Base-by-base conservation (phyloP, 164 flowering plant genomes). In the Vitis rupestris region DNA sequence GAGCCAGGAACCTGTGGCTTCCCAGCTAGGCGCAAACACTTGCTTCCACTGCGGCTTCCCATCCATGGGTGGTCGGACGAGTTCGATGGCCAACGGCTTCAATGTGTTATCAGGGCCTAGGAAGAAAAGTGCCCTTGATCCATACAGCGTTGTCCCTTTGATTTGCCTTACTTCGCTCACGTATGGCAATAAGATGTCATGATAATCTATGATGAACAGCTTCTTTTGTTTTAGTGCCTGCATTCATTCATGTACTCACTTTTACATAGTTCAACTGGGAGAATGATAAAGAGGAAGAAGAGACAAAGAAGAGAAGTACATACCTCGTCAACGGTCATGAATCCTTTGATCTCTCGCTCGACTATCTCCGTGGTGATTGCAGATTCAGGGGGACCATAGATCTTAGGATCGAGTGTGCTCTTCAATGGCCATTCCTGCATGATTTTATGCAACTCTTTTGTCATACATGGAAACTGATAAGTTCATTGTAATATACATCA, bases 71-170 rank as follows among this genome's bases (percentile, higher is more conserved):
- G 87, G 87, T n/a, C 83, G 75, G 31, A 78, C 76, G 13, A 84
- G 79, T 58, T 84, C 87, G 64, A 82, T 82, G 30, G 83, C 85
- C 3, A 84, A 13, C 4, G 83, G 83, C 78, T 55, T 82, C 56
- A 84, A 67, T 8, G 82, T 76, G 61, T 64, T 69, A 0, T 31
- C 54, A 10, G 65, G 61, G 9, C 62, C 78, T 3, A 79, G 59
- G 69, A 76, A 75, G 68, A 79, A 75, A 3, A 79, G 9, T 0
- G 77, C 73, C 17, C 79, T 16, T 4, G 82, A 76, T 14, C 77
- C 82, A 17, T 79, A 79, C 10, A 74, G 23, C 1, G 77, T 79
- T 1, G 77, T 76, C n/a, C 74, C 79, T 19, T 76, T 29, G 13
- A 70, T 10, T 58, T 70, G 62, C 44, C 79, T 70, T 29, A 79